Percentiles rank a stretch among this genome's conserved stretches.
Conservation (phyloP, 768 basidiomycete species). For the Gloeophyllum trabeum region DNA sequence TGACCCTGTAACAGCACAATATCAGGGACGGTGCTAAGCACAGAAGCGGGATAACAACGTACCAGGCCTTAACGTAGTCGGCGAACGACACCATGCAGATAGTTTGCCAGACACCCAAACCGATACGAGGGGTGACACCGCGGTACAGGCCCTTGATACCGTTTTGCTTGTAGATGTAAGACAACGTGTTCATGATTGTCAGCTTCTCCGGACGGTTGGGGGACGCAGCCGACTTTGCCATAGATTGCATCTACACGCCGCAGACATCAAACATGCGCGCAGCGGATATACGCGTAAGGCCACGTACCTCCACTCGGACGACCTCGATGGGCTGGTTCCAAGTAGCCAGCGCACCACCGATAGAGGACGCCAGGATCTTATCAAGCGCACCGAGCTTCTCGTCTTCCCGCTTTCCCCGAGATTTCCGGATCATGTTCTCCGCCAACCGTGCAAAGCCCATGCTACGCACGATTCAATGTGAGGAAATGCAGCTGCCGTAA, state of each 20-base stretch:
- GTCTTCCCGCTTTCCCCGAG: constrained; percentile 68
- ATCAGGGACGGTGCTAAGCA: no score
- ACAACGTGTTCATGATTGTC: constrained; percentile 83
- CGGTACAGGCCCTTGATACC: constrained; percentile 95
- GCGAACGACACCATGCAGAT: constrained; percentile 99
- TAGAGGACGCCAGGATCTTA: constrained; percentile 78
- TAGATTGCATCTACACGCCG: constrained; percentile 98
- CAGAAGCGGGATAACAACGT: constrained; percentile 11
- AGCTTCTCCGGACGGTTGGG: constrained; percentile 83
- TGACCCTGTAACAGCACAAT: no score
- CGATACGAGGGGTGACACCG: constrained; percentile 95
- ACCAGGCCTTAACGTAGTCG: constrained; percentile 90
- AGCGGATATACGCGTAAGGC: background rate
- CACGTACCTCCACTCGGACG: constrained; percentile 82
- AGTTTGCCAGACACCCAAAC: constrained; percentile 93
- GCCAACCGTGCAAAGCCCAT: constrained; percentile 96
- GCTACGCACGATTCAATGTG: constrained; percentile 25
- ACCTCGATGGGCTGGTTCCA: constrained; percentile 99
- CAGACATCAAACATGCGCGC: background rate
- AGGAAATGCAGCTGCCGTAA: constrained; percentile 8
- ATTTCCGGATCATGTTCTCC: constrained; percentile 65
- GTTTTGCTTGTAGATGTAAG: constrained; percentile 94
- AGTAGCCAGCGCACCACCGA: constrained; percentile 92
- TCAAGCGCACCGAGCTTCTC: constrained; percentile 70
- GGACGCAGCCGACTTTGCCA: constrained; percentile 66